Conservation (phyloP, 1,284 basidiomycete genomes). For the Cryptococcus maquisensis region DNA sequence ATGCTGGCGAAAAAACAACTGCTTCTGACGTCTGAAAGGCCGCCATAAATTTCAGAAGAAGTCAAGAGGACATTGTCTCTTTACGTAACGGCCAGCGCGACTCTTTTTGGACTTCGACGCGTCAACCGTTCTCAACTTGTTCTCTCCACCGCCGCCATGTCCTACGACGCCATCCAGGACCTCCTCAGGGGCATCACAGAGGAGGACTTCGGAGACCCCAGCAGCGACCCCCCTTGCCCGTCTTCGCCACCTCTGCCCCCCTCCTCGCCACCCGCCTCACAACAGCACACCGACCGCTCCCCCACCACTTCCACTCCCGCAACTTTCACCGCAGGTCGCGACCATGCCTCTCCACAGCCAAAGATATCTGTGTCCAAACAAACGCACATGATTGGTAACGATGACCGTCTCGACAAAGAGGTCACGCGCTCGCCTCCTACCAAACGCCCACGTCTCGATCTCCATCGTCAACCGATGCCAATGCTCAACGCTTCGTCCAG, state of each 20-base stretch:
- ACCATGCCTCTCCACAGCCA: too few relatives aligned
- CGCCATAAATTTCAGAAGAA: background rate
- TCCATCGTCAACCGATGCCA: background rate
- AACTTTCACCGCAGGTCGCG: too few relatives aligned
- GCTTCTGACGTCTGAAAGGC: background rate
- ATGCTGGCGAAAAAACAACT: background rate
- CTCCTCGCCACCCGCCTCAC: background rate
- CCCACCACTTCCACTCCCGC: too few relatives aligned
- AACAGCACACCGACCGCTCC: too few relatives aligned
- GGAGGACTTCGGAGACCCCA: conserved; percentile 27
- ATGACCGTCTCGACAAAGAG: too few relatives aligned
- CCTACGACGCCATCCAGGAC: conserved; percentile 20
- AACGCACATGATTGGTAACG: too few relatives aligned
- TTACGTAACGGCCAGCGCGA: background rate
- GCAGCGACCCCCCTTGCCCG: too few relatives aligned
- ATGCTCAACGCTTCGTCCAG: background rate
- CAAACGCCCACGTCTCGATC: background rate
- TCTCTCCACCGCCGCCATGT: background rate
- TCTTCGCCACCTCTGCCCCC: background rate
- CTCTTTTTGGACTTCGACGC: background rate
- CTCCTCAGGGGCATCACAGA: conserved; percentile 32
- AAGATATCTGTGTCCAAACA: too few relatives aligned
- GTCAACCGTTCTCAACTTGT: background rate
- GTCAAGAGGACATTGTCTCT: background rate
- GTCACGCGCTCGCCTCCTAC: too few relatives aligned